Base-by-base conservation (phyloP, 1,284 basidiomycete genomes). In the Omphalotus olearius region DNA sequence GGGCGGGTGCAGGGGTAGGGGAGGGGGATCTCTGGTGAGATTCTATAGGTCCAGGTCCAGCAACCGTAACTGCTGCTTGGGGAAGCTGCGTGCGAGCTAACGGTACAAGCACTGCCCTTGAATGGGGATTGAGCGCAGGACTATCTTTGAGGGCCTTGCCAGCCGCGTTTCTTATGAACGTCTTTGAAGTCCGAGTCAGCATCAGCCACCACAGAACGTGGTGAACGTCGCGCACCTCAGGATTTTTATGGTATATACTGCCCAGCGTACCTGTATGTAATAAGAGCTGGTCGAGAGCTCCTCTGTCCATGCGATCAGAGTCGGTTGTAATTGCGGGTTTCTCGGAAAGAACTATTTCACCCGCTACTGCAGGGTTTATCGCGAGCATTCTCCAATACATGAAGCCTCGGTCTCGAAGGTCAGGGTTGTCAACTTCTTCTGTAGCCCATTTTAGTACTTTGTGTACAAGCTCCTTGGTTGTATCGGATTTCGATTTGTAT, bases 331-430 rank as follows among this genome's bases (percentile, higher is more conserved):
- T 98, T 3, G 93, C 78, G 14, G 97, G 97, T 62, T 98, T 98
- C 58, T 93, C 91, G 6, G 91, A 80, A 16, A 99, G 77, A n/a
- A 99, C 94, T 55, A 99, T 89, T 59, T 92, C 87, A 39, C 88
- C 82, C 2, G 97, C 96, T 1, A 89, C 87, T 1, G 85, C 75
- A 1, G 97, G 94, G 66, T 98, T 94, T 59, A 94, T 88, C 1
- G 96, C 96, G 36, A 99, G 79, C 70, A 99, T 77, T 44, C 97
- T 85, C 96, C 96, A 99, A 72, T 99, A 99, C 89, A 99, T 98
- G 74, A 96, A 99, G 0, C 96, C 97, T 55, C 97, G 79, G 69
- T 99, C 97, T 28, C 97, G 82, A 39, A 98, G 75, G 72, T 99
- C 97, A 5, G 97, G 95, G 64, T 97, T 98, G 67, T 98, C 96